Evolutionary conservation across 768 basidiomycete genomes (phyloP).

Genomic region (Cystofilobasidium ferigula): DNA sequence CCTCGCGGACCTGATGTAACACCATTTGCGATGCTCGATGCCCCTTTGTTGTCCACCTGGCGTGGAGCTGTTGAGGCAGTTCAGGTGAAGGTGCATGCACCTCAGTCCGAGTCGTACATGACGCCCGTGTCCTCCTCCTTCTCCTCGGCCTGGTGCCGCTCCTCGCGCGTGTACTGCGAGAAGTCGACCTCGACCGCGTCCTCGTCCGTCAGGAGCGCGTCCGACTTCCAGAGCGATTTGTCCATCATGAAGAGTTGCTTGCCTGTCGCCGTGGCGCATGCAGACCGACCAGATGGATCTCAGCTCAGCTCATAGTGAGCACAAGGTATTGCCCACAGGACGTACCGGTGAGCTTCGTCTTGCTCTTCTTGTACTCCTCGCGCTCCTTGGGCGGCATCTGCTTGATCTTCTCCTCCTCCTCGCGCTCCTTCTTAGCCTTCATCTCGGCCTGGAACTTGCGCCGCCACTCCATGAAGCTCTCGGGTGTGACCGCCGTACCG

Average conservation of each 20-base stretch:
- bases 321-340: constrained; percentile 15
- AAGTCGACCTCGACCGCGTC: constrained; percentile 79
- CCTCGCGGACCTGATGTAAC: too few relatives aligned
- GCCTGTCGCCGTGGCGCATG: constrained; percentile 44
- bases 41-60: too few relatives aligned
- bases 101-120: constrained; percentile 24
- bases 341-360: constrained; percentile 58
- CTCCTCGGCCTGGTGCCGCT: constrained; percentile 51
- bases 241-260: constrained; percentile 85
- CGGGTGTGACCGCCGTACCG: constrained; percentile 80
- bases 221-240: constrained; percentile 56
- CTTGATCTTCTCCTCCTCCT: constrained; percentile 69
- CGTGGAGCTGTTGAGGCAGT: too few relatives aligned
- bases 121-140: constrained; percentile 45
- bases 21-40: too few relatives aligned
- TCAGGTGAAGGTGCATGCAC: too few relatives aligned
- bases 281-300: background rate
- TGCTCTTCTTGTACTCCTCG: constrained; percentile 64
- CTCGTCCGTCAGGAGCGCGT: constrained; percentile 63
- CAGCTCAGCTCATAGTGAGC: constrained; percentile 4
- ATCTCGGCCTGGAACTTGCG: constrained; percentile 62
- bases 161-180: constrained; percentile 71
- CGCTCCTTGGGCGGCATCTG: constrained; percentile 64
- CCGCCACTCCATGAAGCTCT: constrained; percentile 74
- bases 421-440: constrained; percentile 48